These are phyloP conservation scores for Ananas comosus DNA, from an alignment of 176 grass and related monocot genomes.

Conservation along the genomic window DNA sequence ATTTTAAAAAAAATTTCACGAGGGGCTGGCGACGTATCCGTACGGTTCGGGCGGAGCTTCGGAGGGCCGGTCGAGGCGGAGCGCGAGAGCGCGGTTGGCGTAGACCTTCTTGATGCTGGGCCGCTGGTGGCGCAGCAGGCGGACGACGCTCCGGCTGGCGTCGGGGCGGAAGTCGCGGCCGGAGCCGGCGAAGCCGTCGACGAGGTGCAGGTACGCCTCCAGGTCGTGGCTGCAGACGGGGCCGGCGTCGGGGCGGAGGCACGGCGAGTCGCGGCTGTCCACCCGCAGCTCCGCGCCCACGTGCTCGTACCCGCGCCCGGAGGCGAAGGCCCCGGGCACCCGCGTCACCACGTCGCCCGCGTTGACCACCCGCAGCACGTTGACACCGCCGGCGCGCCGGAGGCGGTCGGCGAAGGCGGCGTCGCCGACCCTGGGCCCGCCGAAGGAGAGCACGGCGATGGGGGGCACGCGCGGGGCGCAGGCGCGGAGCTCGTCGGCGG, in stretches of 20 bases:
- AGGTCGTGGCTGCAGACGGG: conserved; percentile 64
- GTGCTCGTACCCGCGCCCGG: conserved; percentile 31
- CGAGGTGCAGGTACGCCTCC: conserved; percentile 61
- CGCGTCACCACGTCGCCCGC: conserved; percentile 62
- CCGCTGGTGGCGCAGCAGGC: conserved; percentile 40
- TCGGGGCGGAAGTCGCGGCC: conserved; percentile 40
- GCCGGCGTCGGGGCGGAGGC: conserved; percentile 40
- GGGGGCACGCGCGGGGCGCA: conserved; percentile 29
- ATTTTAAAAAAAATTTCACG: no score
- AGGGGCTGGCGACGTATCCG: conserved; percentile 37
- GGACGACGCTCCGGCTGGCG: conserved; percentile 41
- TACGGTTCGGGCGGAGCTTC: conserved; percentile 20
- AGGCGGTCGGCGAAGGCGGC: conserved; percentile 45
- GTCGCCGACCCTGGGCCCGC: conserved; percentile 44
- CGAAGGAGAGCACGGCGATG: conserved; percentile 61
- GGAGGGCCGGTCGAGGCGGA: conserved; percentile 28
- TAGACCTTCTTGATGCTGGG: conserved; percentile 45
- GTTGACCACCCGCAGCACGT: conserved; percentile 65
- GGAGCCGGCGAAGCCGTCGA: conserved; percentile 47
- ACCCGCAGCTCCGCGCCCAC: conserved; percentile 44
- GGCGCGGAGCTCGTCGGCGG: conserved; percentile 53
- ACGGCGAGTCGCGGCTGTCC: conserved; percentile 48
- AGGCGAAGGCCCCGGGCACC: conserved; percentile 28
- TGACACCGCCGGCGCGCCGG: conserved; percentile 9
- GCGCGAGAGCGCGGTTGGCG: conserved; percentile 34